phyloP scores from a whole-genome alignment of 495 filamentous ascomycete species.

The Trichoderma erinaceum region DNA sequence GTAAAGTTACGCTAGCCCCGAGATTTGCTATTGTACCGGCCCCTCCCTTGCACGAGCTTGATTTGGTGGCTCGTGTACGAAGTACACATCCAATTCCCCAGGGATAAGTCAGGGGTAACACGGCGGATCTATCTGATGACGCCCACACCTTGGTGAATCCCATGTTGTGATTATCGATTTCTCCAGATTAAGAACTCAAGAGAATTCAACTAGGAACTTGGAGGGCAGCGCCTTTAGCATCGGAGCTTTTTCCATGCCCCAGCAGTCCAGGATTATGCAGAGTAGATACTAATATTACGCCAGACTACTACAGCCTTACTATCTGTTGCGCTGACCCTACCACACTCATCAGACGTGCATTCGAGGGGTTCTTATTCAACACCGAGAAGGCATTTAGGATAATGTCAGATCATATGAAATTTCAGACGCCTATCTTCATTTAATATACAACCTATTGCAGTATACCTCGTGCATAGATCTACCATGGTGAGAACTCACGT shows the following conservation, averaged over 20 bases:
- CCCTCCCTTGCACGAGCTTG: neutral
- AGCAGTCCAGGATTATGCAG: neutral
- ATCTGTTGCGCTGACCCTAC: neutral
- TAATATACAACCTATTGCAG: no score
- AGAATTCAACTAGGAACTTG: neutral
- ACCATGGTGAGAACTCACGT: neutral
- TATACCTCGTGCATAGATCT: neutral
- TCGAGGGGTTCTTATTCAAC: neutral
- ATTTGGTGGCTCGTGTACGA: constrained; percentile 1
- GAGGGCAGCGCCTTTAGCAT: neutral
- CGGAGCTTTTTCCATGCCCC: neutral
- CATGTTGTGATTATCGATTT: neutral
- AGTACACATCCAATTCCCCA: neutral
- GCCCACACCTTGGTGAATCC: neutral
- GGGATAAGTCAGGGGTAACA: neutral
- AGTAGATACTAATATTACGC: neutral
- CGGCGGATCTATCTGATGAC: constrained; percentile 2
- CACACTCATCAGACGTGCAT: neutral
- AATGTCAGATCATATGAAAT: neutral
- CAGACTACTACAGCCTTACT: neutral
- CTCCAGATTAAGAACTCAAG: neutral
- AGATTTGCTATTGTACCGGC: neutral
- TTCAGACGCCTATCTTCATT: no score
- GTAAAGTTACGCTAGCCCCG: constrained; percentile 1
- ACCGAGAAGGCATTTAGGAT: neutral